Percentiles rank a stretch among this genome's conserved stretches.
Conservation (phyloP, 2,329 filamentous ascomycete genomes). For the Proliferodiscus dingleyae region DNA sequence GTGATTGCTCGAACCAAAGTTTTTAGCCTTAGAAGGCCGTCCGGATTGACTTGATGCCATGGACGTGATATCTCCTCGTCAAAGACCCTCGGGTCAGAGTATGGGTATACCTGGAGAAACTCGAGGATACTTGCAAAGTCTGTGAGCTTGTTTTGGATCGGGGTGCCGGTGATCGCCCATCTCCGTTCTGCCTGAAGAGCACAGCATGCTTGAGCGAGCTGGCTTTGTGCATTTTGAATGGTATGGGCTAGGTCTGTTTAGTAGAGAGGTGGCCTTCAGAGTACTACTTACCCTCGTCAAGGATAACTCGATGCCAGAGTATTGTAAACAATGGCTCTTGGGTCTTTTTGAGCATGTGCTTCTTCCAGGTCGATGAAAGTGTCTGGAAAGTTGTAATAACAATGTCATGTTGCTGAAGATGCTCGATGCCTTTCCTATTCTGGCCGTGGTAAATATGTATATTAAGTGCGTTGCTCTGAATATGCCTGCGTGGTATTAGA, state of each 20-base stretch:
- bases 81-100: conserved; percentile 12
- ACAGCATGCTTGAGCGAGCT: conserved; percentile 38
- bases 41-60: conserved; percentile 4
- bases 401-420: conserved; percentile 31
- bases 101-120: conserved; percentile 16
- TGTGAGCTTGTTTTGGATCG: conserved; percentile 31
- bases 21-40: conserved; percentile 8
- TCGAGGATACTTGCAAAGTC: conserved; percentile 30
- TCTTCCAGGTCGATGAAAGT: conserved; percentile 28
- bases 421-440: neutral
- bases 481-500: conserved; percentile 6
- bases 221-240: conserved; percentile 44
- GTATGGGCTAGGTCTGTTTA: conserved; percentile 38
- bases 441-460: conserved; percentile 12
- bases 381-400: conserved; percentile 47
- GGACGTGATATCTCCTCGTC: conserved; percentile 30
- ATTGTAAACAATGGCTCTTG: conserved; percentile 31
- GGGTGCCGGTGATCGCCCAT: conserved; percentile 24
- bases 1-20: neutral
- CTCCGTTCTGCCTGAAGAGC: conserved; percentile 39
- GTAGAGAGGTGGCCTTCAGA: neutral
- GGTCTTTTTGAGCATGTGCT: neutral
- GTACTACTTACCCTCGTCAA: conserved; percentile 39
- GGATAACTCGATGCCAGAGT: conserved; percentile 38
- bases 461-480: conserved; percentile 1